Evolutionary conservation across 2,329 filamentous ascomycete species (phyloP).

Genomic region (Ophiostoma quercus): DNA sequence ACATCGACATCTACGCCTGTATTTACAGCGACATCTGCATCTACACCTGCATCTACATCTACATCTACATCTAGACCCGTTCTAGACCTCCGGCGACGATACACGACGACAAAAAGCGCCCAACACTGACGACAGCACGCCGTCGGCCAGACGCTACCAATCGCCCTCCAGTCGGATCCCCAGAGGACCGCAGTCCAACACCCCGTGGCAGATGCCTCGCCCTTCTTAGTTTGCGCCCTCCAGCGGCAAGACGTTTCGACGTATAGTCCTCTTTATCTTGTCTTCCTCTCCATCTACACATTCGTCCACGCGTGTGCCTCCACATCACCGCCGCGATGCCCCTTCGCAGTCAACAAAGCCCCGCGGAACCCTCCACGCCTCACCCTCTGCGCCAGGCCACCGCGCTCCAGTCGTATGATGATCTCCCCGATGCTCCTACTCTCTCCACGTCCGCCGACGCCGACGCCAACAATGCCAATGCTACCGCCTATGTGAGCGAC

Average conservation of each 20-base stretch:
- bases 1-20: no score
- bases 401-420: background rate
- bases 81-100: background rate
- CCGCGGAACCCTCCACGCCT: background rate
- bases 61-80: background rate
- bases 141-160: background rate
- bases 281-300: background rate
- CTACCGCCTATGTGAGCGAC: background rate
- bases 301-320: no score
- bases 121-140: background rate
- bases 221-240: constrained; percentile 8
- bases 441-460: no score
- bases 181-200: background rate
- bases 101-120: background rate
- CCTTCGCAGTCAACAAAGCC: background rate
- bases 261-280: background rate
- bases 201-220: constrained; percentile 16
- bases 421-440: background rate
- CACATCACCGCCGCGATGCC: background rate
- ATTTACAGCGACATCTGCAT: no score
- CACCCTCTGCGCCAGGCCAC: background rate
- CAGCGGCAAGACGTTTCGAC: constrained; percentile 21
- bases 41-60: no score
- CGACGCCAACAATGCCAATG: background rate
- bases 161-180: background rate